These are phyloP conservation scores for Candida labiduridarum DNA, from an alignment of 1,139 yeast species.

Conservation along the genomic window DNA sequence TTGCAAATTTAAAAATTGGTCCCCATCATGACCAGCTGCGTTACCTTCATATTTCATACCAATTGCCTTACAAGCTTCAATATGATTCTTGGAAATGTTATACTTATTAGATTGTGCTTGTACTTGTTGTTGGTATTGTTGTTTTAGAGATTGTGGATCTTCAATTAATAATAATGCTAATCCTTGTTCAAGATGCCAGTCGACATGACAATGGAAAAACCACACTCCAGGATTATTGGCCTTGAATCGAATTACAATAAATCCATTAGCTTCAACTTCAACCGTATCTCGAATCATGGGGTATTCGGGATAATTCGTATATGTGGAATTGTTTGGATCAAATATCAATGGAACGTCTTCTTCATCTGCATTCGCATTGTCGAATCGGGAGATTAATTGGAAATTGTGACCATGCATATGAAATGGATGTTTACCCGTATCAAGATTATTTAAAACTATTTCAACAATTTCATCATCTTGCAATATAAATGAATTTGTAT, in stretches of 20 bases:
- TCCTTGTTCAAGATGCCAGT: slow-evolving; percentile 68
- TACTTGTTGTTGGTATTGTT: slow-evolving; percentile 46
- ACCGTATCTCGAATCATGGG: slow-evolving; percentile 77
- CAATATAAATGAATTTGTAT: slow-evolving; percentile 73
- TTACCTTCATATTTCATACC: slow-evolving; percentile 63
- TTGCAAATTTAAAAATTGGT: slow-evolving; percentile 60
- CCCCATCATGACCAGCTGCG: slow-evolving; percentile 73
- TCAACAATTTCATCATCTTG: slow-evolving; percentile 70
- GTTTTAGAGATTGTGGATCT: slow-evolving; percentile 44
- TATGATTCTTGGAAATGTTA: slow-evolving; percentile 56
- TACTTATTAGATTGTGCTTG: slow-evolving; percentile 20
- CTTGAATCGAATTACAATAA: slow-evolving; percentile 59
- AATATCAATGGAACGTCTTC: slow-evolving; percentile 42
- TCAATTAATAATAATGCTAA: slow-evolving; percentile 54
- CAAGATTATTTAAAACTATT: slow-evolving; percentile 67
- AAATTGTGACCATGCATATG: slow-evolving; percentile 82
- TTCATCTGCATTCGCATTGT: slow-evolving; percentile 37
- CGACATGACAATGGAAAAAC: slow-evolving; percentile 69
- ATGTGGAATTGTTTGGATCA: slow-evolving; percentile 37
- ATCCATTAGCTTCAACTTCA: slow-evolving; percentile 66
- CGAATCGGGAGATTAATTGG: slow-evolving; percentile 54
- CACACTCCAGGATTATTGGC: slow-evolving; percentile 66
- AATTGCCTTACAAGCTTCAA: slow-evolving; percentile 56
- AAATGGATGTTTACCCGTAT: slow-evolving; percentile 86
- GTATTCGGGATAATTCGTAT: slow-evolving; percentile 37